Conservation (phyloP, 345 rosid genomes). For the Hibiscus trionum region DNA sequence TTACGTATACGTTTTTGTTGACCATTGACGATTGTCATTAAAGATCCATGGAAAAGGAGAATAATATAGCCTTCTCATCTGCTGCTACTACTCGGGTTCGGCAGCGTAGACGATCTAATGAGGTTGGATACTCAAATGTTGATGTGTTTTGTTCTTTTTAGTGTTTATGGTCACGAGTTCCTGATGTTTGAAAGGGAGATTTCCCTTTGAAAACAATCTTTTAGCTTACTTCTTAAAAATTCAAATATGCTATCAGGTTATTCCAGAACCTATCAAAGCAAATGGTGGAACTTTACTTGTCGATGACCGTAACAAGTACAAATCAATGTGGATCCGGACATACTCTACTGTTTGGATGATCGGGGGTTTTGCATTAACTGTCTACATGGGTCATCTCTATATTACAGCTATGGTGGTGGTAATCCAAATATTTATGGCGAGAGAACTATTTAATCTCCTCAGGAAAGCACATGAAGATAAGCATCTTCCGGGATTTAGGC, state of each 20-base stretch:
- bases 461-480: slow-evolving; percentile 83
- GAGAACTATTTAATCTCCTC: slow-evolving; percentile 73
- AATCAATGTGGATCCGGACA: slow-evolving; percentile 67
- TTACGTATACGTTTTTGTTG: slow-evolving; percentile 3
- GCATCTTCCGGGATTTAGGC: slow-evolving; percentile 80
- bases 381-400: slow-evolving; percentile 95
- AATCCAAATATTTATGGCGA: slow-evolving; percentile 90
- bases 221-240: not conserved
- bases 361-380: slow-evolving; percentile 65
- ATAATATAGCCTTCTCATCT: slow-evolving; percentile 29
- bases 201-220: not conserved
- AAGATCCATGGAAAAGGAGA: slow-evolving; percentile 59
- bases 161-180: not conserved
- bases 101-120: slow-evolving; percentile 62
- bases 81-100: slow-evolving; percentile 46
- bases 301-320: slow-evolving; percentile 71
- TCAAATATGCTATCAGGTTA: slow-evolving; percentile 32
- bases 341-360: slow-evolving; percentile 91
- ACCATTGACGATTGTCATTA: not conserved
- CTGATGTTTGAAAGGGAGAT: not conserved
- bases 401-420: slow-evolving; percentile 94
- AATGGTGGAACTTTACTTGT: slow-evolving; percentile 60
- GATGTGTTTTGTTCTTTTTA: not conserved
- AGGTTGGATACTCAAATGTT: slow-evolving; percentile 35
- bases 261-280: slow-evolving; percentile 44